These are phyloP conservation scores for Penicillium decumbens DNA, from an alignment of 2,329 filamentous ascomycete species.

Conservation along the genomic window DNA sequence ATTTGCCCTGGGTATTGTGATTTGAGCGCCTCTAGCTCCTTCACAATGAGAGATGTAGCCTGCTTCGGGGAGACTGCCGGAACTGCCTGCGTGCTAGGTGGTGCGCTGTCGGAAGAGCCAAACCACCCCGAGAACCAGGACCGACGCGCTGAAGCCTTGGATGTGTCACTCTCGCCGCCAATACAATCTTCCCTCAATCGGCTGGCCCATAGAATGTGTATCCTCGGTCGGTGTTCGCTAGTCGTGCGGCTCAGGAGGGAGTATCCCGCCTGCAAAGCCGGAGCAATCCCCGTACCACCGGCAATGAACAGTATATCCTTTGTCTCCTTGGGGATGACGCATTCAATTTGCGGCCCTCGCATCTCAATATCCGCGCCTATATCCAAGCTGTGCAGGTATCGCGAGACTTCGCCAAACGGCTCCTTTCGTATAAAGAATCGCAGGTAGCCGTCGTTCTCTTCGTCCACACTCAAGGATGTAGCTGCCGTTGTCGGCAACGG, in stretches of 20 bases:
- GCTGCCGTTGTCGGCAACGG: constrained; percentile 55
- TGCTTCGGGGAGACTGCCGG: constrained; percentile 3
- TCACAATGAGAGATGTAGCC: constrained; percentile 46
- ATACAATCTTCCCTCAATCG: constrained; percentile 61
- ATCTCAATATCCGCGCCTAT: constrained; percentile 65
- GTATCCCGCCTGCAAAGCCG: constrained; percentile 74
- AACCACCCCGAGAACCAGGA: constrained; percentile 33
- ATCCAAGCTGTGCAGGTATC: constrained; percentile 65
- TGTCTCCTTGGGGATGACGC: constrained; percentile 53
- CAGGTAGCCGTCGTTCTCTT: constrained; percentile 45
- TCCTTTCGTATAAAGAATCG: constrained; percentile 76
- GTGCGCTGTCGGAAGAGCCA: constrained; percentile 12
- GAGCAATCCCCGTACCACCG: constrained; percentile 87
- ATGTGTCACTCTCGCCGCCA: constrained; percentile 53
- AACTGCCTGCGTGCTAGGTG: background rate
- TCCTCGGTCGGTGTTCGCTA: constrained; percentile 36
- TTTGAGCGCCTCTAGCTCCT: constrained; percentile 62
- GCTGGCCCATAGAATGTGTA: constrained; percentile 81
- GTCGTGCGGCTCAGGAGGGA: constrained; percentile 47
- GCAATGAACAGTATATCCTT: constrained; percentile 73
- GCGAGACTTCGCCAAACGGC: constrained; percentile 76
- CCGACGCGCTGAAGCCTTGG: constrained; percentile 7
- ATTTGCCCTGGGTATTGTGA: constrained; percentile 53
- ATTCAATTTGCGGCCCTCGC: constrained; percentile 72
- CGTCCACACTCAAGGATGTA: constrained; percentile 22